phyloP scores from a whole-genome alignment of 345 rosid genomes.

The Lepidium aucheri region DNA sequence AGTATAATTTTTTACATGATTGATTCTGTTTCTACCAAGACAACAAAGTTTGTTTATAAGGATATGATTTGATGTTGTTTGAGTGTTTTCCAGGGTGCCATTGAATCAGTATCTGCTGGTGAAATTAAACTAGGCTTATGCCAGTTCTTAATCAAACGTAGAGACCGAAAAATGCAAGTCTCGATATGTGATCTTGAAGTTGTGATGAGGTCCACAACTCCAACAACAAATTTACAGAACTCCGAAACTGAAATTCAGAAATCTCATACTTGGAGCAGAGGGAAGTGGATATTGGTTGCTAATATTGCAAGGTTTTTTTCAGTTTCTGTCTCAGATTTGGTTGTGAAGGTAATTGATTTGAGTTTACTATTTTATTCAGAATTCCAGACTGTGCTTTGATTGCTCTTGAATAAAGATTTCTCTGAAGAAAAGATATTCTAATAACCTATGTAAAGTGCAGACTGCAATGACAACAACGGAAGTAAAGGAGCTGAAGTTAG shows the following conservation, averaged over 20 bases:
- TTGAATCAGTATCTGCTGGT: conserved; percentile 85
- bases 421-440: neutral
- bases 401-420: neutral
- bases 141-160: conserved; percentile 80
- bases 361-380: neutral
- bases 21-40: neutral
- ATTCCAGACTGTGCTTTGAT: neutral
- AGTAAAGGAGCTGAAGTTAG: conserved; percentile 65
- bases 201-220: conserved; percentile 61
- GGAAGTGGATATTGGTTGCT: conserved; percentile 90
- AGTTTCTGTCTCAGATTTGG: conserved; percentile 74
- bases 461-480: conserved; percentile 51
- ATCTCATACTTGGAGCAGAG: conserved; percentile 56
- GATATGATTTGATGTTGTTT: conserved; percentile 3
- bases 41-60: neutral
- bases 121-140: conserved; percentile 88
- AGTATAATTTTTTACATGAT: neutral
- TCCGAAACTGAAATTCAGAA: conserved; percentile 35
- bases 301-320: conserved; percentile 84
- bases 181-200: conserved; percentile 78
- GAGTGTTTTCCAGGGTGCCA: conserved; percentile 64
- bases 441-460: conserved; percentile 39
- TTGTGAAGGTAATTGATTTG: conserved; percentile 54
- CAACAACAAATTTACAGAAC: conserved; percentile 44
- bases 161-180: conserved; percentile 84